Conservation (phyloP, 495 filamentous ascomycete species). For the Pseudoneurospora amorphoporcata region DNA sequence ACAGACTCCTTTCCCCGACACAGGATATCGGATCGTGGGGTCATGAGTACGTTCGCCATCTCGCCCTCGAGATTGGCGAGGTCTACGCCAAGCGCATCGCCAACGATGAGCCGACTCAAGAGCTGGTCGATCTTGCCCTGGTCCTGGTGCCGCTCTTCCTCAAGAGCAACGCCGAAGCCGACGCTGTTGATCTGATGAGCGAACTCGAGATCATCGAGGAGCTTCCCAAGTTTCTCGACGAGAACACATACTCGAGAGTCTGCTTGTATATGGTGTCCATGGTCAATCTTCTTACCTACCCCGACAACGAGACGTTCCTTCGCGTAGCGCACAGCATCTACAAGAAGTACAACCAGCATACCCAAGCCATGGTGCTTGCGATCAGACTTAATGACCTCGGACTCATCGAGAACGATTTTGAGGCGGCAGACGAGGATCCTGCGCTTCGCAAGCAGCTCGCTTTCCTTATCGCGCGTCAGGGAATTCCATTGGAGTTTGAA, state of each 20-base stretch:
- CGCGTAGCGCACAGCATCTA: constrained; percentile 86
- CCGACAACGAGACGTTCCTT: constrained; percentile 92
- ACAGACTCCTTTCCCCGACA: constrained; percentile 78
- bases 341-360: constrained; percentile 77
- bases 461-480: constrained; percentile 83
- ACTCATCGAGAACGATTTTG: constrained; percentile 68
- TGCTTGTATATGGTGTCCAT: constrained; percentile 99
- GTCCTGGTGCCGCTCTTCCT: constrained; percentile 89
- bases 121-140: constrained; percentile 72
- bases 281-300: constrained; percentile 94
- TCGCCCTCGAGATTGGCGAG: constrained; percentile 91
- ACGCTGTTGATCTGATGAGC: constrained; percentile 92
- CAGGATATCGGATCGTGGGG: constrained; percentile 95
- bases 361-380: constrained; percentile 86
- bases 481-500: constrained; percentile 66
- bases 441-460: constrained; percentile 89
- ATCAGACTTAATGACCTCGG: constrained; percentile 83
- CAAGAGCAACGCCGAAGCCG: constrained; percentile 94
- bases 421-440: constrained; percentile 60
- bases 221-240: constrained; percentile 80
- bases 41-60: constrained; percentile 94
- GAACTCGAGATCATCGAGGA: constrained; percentile 94
- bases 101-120: constrained; percentile 50
- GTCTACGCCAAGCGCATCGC: constrained; percentile 69
- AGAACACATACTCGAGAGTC: constrained; percentile 85